Evolutionary conservation across 2,329 filamentous ascomycete genomes (phyloP).

Genomic region (Talaromyces piceae): DNA sequence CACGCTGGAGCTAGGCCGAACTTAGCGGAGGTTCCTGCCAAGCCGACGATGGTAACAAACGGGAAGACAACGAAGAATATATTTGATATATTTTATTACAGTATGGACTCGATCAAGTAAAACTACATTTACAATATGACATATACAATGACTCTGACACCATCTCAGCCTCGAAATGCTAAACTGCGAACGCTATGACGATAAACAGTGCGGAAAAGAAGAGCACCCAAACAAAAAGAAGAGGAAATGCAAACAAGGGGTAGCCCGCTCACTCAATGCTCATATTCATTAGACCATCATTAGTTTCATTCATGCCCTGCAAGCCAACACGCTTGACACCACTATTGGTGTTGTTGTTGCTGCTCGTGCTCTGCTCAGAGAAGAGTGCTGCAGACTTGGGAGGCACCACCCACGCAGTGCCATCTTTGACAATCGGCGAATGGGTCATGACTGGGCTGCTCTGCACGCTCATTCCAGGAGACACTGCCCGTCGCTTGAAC

Average conservation of each 20-base stretch:
- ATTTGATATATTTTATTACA: too few species aligned
- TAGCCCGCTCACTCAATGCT: conserved; percentile 67
- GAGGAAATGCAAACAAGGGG: not conserved
- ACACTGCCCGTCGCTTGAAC: conserved; percentile 87
- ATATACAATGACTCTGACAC: conserved; percentile 22
- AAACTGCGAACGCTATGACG: not conserved
- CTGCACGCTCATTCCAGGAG: conserved; percentile 81
- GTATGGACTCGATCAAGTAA: too few species aligned
- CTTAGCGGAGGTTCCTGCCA: not conserved
- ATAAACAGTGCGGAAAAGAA: too few species aligned
- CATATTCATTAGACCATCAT: conserved; percentile 93
- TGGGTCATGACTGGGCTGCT: conserved; percentile 79
- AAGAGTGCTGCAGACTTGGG: conserved; percentile 47
- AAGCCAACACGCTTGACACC: conserved; percentile 63
- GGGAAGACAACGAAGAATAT: too few species aligned
- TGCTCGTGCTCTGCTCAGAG: conserved; percentile 30
- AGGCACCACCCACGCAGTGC: conserved; percentile 63
- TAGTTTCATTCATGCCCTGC: conserved; percentile 93
- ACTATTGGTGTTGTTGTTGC: conserved; percentile 39
- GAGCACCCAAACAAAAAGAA: not conserved
- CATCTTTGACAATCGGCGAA: conserved; percentile 69
- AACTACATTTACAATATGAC: too few species aligned
- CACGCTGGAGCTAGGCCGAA: not conserved
- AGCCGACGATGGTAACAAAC: too few species aligned
- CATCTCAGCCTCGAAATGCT: not conserved